phyloP scores from a whole-genome alignment of 495 filamentous ascomycete genomes.

The Hypoxylon fuscum region DNA sequence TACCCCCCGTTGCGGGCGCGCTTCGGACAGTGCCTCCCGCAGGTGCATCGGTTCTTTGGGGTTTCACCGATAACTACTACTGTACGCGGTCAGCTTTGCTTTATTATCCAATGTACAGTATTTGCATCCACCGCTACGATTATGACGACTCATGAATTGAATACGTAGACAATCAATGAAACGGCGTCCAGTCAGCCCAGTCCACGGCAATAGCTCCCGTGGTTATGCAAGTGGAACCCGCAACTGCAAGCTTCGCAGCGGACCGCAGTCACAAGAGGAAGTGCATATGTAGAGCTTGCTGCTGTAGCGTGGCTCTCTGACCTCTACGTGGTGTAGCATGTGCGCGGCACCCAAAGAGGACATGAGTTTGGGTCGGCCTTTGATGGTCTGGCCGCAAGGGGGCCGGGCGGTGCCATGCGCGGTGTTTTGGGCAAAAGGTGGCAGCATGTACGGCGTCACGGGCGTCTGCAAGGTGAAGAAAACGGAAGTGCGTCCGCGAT shows the following conservation, averaged over 20 bases:
- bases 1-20: conserved; percentile 25
- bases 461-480: conserved; percentile 44
- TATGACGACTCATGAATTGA: conserved; percentile 28
- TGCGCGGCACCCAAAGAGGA: conserved; percentile 24
- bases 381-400: conserved; percentile 29
- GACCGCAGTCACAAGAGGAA: conserved; percentile 51
- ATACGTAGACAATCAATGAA: no score
- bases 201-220: no score
- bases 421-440: conserved; percentile 19
- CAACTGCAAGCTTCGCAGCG: conserved; percentile 45
- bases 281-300: conserved; percentile 41
- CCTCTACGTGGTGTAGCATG: conserved; percentile 23
- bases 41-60: conserved; percentile 32
- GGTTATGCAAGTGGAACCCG: conserved; percentile 33
- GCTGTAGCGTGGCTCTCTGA: conserved; percentile 16
- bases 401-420: conserved; percentile 15
- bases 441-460: conserved; percentile 17
- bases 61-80: conserved; percentile 31
- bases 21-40: conserved; percentile 45
- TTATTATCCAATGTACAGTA: conserved; percentile 22
- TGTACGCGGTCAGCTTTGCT: conserved; percentile 1
- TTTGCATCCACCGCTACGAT: conserved; percentile 3
- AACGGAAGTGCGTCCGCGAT: conserved; percentile 33
- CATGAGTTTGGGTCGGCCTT: conserved; percentile 28
- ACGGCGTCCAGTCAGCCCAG: no score